A percentile compares a stretch with the other conserved stretches of the same genome.
Conservation (phyloP, 768 basidiomycete species). For the Lentinula edodes region DNA sequence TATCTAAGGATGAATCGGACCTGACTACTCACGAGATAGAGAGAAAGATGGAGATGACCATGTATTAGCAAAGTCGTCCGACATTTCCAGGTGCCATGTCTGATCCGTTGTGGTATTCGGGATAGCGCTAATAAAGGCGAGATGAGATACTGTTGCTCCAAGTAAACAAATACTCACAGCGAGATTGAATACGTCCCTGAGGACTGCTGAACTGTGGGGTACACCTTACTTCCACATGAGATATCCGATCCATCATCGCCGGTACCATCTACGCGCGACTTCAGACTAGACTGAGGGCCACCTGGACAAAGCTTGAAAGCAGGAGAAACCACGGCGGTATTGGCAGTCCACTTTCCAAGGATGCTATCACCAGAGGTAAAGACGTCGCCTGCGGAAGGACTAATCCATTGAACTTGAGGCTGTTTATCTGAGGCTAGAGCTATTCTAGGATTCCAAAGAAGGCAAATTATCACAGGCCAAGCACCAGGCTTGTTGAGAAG, state of each 20-base stretch:
- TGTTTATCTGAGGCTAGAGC: not conserved
- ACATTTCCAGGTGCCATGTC: constrained; percentile 15
- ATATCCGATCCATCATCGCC: not conserved
- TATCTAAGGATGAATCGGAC: not conserved
- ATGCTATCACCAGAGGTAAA: constrained; percentile 2
- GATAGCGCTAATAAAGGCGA: constrained; percentile 11
- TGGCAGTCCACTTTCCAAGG: constrained; percentile 1
- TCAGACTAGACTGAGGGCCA: not conserved
- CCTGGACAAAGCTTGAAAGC: constrained; percentile 4
- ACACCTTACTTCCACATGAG: constrained; percentile 3
- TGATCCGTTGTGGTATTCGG: constrained; percentile 13
- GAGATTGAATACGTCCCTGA: not conserved
- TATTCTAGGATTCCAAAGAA: not conserved
- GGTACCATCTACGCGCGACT: not conserved
- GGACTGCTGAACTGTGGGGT: constrained; percentile 5
- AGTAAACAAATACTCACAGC: not conserved
- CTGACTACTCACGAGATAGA: constrained; percentile 17
- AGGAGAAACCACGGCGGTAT: constrained; percentile 5
- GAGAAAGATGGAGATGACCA: constrained; percentile 21
- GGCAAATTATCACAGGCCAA: not conserved
- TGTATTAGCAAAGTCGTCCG: constrained; percentile 19
- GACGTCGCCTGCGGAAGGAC: constrained; percentile 2
- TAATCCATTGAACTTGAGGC: constrained; percentile 5
- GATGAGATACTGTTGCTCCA: not conserved
- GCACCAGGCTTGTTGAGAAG: constrained; percentile 3